Percentiles rank a stretch among this genome's conserved stretches.
Evolutionary conservation across 2,329 filamentous ascomycete genomes (phyloP).

Genomic region (Pseudocercospora fuligena): DNA sequence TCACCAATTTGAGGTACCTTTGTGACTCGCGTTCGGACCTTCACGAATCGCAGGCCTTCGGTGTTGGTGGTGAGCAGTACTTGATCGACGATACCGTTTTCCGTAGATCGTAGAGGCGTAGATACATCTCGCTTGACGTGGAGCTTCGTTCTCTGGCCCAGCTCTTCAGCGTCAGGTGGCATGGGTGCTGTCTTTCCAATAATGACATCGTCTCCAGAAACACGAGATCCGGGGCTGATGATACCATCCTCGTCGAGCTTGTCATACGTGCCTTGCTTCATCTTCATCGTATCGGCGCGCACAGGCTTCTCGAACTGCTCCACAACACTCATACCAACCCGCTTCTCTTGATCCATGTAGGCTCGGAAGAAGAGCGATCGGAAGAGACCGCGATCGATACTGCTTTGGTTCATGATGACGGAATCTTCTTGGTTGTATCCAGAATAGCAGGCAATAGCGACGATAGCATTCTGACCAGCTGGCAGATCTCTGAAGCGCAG

Average conservation of each 20-base stretch:
- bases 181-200: constrained; percentile 98
- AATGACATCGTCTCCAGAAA: constrained; percentile 97
- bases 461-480: constrained; percentile 96
- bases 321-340: constrained; percentile 88
- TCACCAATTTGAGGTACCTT: constrained; percentile 99
- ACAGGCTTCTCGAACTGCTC: constrained; percentile 96
- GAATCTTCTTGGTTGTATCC: constrained; percentile 99
- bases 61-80: constrained; percentile 93
- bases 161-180: constrained; percentile 87
- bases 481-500: constrained; percentile 97
- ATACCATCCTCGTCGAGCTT: constrained; percentile 97
- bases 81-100: constrained; percentile 94
- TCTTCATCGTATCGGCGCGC: constrained; percentile 81
- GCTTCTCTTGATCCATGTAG: constrained; percentile 96
- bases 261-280: constrained; percentile 74
- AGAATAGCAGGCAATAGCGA: constrained; percentile 95
- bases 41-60: constrained; percentile 93
- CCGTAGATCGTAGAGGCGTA: constrained; percentile 90
- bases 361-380: constrained; percentile 96
- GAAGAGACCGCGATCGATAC: constrained; percentile 96
- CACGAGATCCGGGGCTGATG: constrained; percentile 88
- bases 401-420: constrained; percentile 99
- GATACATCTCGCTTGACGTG: constrained; percentile 96
- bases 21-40: constrained; percentile 94
- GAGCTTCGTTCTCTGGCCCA: constrained; percentile 85